These are phyloP conservation scores for Diaporthe citriasiana DNA, from an alignment of 2,329 filamentous ascomycete genomes.

Conservation along the genomic window DNA sequence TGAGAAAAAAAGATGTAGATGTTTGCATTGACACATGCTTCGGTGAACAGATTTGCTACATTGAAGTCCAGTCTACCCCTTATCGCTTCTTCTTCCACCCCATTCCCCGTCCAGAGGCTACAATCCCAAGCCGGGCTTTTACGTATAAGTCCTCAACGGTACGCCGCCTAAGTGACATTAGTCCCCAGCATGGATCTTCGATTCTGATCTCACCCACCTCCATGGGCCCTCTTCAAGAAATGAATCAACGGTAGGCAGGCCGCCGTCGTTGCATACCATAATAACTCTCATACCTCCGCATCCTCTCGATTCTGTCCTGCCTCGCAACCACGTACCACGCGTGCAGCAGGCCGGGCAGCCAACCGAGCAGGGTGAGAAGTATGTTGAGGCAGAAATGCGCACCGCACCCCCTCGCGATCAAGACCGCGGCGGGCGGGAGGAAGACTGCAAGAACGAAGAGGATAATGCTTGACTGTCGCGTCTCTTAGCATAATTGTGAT, in stretches of 20 bases:
- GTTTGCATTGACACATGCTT: too few relatives aligned
- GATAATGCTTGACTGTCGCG: constrained; percentile 21
- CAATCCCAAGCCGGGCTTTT: background rate
- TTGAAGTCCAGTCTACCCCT: background rate
- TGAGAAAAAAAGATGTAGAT: background rate
- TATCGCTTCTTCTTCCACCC: background rate
- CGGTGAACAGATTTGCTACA: background rate
- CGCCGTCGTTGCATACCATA: constrained; percentile 27
- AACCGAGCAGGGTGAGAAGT: constrained; percentile 25
- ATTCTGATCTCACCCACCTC: background rate
- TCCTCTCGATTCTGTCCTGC: constrained; percentile 25
- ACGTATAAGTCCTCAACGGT: background rate
- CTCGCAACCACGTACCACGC: constrained; percentile 32
- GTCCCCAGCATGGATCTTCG: background rate
- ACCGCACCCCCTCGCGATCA: constrained; percentile 29
- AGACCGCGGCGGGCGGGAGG: constrained; percentile 27
- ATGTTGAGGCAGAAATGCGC: constrained; percentile 37
- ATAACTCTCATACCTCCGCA: constrained; percentile 13
- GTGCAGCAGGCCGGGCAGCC: constrained; percentile 34
- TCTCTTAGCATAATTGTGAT: background rate
- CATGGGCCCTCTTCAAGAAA: background rate
- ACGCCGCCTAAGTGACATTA: background rate
- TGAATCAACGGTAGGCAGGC: constrained; percentile 29
- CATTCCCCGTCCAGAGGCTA: background rate
- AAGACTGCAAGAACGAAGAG: constrained; percentile 33